Percentiles rank a stretch among this genome's conserved stretches.
phyloP scores from a whole-genome alignment of 2,329 filamentous ascomycete genomes.

The Boeremia exigua region DNA sequence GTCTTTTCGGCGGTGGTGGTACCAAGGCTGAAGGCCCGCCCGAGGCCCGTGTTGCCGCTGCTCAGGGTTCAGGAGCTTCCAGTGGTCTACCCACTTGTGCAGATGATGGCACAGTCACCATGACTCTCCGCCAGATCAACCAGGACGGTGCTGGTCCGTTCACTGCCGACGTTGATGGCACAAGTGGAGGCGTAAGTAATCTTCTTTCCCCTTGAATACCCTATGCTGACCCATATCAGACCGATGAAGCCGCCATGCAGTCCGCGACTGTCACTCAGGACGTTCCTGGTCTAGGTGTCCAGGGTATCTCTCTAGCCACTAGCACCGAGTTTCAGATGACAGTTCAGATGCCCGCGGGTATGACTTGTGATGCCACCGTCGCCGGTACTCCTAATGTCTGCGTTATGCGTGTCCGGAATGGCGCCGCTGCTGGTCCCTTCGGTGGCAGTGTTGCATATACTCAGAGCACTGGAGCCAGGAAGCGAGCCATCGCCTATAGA shows the following conservation, averaged over 20 bases:
- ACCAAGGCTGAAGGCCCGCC: constrained; percentile 55
- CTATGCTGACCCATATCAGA: constrained; percentile 30
- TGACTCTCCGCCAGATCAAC: constrained; percentile 73
- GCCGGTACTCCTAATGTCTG: constrained; percentile 68
- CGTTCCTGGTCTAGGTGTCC: constrained; percentile 64
- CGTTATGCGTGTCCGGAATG: constrained; percentile 69
- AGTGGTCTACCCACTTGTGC: constrained; percentile 65
- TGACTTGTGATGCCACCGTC: constrained; percentile 68
- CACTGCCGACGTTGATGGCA: constrained; percentile 65
- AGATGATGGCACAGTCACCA: constrained; percentile 65
- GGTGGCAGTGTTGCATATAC: constrained; percentile 72
- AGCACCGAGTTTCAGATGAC: constrained; percentile 69
- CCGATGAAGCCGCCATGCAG: constrained; percentile 65
- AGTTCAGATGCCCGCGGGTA: constrained; percentile 70
- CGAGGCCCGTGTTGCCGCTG: constrained; percentile 62
- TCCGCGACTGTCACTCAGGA: constrained; percentile 64
- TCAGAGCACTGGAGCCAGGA: constrained; percentile 62
- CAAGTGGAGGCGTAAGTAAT: constrained; percentile 61
- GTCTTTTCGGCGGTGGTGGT: constrained; percentile 49
- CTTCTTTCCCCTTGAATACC: too few species aligned
- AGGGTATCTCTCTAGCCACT: constrained; percentile 63
- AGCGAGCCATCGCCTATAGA: constrained; percentile 66
- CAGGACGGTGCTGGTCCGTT: constrained; percentile 73
- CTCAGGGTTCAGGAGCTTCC: constrained; percentile 60
- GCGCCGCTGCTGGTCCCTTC: constrained; percentile 68